Percentiles rank a stretch among this genome's conserved stretches.
Conservation (phyloP, 176 grass and related monocot genomes). For the Cenchrus americanus region DNA sequence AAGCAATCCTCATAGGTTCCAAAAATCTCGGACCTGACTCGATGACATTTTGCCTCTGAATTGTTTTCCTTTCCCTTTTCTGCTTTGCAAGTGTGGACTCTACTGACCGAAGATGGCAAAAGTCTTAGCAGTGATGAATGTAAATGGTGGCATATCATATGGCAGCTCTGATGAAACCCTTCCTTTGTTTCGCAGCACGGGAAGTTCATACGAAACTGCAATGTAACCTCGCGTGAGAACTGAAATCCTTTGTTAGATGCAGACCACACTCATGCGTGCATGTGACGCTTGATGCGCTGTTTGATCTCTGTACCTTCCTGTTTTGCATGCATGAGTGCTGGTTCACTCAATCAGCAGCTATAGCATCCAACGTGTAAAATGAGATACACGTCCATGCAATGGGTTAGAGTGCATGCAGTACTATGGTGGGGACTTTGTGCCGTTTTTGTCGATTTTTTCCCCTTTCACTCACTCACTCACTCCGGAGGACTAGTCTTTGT, state of each 20-base stretch:
- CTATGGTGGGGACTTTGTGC: not conserved
- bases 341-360: not conserved
- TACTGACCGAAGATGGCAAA: not conserved
- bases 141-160: not conserved
- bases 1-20: not conserved
- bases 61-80: not conserved
- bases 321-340: not conserved
- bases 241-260: not conserved
- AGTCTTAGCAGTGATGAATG: not conserved
- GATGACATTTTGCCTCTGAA: not conserved
- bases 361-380: not conserved
- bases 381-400: not conserved
- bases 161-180: not conserved
- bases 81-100: not conserved
- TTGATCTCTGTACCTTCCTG: not conserved
- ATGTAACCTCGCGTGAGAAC: no score
- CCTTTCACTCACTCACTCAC: not conserved
- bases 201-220: no score
- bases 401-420: not conserved
- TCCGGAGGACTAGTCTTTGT: not conserved
- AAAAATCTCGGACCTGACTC: not conserved
- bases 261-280: not conserved
- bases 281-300: not conserved
- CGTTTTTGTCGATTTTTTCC: no score
- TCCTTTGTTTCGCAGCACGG: no score